These are phyloP conservation scores for Mitragyna speciosa DNA, from an alignment of 257 asterid species.

Conservation along the genomic window DNA sequence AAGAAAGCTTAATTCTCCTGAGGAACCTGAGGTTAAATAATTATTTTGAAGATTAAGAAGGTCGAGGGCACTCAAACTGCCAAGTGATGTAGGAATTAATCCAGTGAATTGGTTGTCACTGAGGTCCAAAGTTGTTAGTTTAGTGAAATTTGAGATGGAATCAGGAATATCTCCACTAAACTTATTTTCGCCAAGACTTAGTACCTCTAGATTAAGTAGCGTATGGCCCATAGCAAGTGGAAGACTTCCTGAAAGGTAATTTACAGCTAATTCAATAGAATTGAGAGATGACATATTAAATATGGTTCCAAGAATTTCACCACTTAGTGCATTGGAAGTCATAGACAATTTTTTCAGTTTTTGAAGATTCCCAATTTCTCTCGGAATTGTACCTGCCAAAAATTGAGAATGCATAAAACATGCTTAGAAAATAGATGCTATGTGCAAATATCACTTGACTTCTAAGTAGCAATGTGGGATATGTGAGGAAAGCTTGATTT, in stretches of 20 bases:
- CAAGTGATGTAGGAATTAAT: slow-evolving; percentile 7
- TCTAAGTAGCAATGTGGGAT: too few species aligned
- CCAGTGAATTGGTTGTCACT: not conserved
- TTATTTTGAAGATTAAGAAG: fast-evolving
- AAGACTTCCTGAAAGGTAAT: slow-evolving; percentile 12
- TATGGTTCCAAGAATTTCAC: not conserved
- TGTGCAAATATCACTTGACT: too few species aligned
- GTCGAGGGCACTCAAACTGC: not conserved
- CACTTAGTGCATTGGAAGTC: not conserved
- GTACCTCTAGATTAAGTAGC: not conserved
- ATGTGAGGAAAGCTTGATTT: too few species aligned
- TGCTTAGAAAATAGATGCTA: not conserved
- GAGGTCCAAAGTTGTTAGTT: not conserved
- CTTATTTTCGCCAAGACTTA: not conserved
- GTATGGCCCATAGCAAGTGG: not conserved
- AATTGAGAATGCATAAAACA: not conserved
- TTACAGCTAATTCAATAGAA: fast-evolving
- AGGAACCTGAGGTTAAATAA: not conserved
- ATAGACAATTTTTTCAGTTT: fast-evolving
- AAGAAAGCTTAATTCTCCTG: not conserved
- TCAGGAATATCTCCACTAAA: not conserved
- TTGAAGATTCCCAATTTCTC: not conserved
- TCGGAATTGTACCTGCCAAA: slow-evolving; percentile 2
- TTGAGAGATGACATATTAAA: not conserved
- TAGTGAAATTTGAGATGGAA: slow-evolving; percentile 2